Conservation (phyloP, 2,329 filamentous ascomycete genomes). For the Parafenestella ontariensis region DNA sequence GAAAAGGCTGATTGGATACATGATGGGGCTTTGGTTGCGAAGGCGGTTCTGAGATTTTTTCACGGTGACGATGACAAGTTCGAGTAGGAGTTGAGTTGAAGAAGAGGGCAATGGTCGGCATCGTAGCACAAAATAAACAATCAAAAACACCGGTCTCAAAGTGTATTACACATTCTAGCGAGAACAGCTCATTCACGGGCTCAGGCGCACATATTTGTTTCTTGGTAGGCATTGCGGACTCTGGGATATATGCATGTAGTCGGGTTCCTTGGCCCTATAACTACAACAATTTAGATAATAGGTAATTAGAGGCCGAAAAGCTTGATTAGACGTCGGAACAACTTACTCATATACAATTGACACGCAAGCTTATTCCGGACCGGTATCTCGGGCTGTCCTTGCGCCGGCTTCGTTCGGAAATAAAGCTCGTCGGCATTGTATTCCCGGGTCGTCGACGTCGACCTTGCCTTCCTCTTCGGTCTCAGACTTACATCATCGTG, state of each 20-base stretch:
- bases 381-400: not conserved
- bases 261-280: not conserved
- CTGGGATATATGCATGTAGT: not conserved
- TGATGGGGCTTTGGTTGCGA: constrained; percentile 37
- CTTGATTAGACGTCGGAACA: not conserved
- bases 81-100: constrained; percentile 7
- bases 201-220: not conserved
- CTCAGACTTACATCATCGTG: not conserved
- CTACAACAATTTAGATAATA: not conserved
- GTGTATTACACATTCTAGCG: too few species aligned
- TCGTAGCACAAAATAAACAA: too few species aligned
- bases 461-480: not conserved
- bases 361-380: not conserved
- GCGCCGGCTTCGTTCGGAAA: not conserved
- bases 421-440: not conserved
- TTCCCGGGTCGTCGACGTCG: not conserved
- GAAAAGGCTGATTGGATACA: constrained; percentile 43
- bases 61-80: constrained; percentile 41
- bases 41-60: constrained; percentile 42
- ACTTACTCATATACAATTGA: not conserved
- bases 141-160: too few species aligned
- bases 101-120: too few species aligned
- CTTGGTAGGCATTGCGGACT: not conserved
- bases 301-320: not conserved
- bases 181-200: too few species aligned